These are phyloP conservation scores for Microbotryomycetes sp. DNA, from an alignment of 1,284 basidiomycete species.

Conservation along the genomic window DNA sequence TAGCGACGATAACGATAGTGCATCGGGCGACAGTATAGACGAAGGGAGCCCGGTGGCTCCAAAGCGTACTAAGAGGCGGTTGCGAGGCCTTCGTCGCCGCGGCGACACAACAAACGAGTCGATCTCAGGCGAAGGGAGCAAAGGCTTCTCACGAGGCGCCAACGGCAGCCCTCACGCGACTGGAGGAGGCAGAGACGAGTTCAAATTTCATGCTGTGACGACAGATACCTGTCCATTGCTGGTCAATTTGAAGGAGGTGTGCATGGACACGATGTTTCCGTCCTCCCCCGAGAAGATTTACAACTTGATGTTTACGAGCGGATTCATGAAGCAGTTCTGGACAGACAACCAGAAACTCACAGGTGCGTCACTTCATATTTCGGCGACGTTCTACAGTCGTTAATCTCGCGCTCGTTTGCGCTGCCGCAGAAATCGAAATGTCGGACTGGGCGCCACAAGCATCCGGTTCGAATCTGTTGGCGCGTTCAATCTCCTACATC, in stretches of 20 bases:
- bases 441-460: conserved; percentile 75
- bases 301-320: conserved; percentile 91
- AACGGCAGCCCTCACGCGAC: too few species aligned
- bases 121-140: neutral
- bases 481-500: conserved; percentile 88
- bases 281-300: conserved; percentile 92
- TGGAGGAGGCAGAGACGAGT: too few species aligned
- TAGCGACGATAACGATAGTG: conserved; percentile 38
- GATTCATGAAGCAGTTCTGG: conserved; percentile 93
- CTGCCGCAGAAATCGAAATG: conserved; percentile 69
- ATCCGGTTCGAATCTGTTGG: conserved; percentile 62
- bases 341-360: conserved; percentile 76
- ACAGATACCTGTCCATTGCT: conserved; percentile 22
- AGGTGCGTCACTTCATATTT: conserved; percentile 52
- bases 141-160: too few species aligned
- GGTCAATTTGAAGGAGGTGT: conserved; percentile 33
- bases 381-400: neutral
- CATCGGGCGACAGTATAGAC: conserved; percentile 9
- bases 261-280: conserved; percentile 51
- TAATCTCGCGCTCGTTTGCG: neutral
- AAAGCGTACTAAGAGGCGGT: conserved; percentile 32
- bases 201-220: conserved; percentile 20
- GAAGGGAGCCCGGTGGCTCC: conserved; percentile 9
- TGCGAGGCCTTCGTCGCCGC: conserved; percentile 10
- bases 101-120: neutral